Conservation (phyloP, 2,329 filamentous ascomycete species). For the Aspergillus terreus region DNA sequence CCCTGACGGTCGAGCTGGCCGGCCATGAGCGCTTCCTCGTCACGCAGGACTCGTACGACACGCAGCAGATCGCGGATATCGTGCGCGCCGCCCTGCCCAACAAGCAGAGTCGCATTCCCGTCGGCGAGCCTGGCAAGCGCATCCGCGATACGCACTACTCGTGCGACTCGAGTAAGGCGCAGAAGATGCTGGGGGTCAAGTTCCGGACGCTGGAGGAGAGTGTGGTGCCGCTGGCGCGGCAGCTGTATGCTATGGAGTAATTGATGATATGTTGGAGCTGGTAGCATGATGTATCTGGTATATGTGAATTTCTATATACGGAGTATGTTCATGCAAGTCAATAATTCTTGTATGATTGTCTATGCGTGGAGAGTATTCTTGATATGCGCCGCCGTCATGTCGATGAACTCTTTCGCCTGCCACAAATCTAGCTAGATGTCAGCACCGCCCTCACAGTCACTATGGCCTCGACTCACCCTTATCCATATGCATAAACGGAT, state of each 20-base stretch:
- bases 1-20: constrained; percentile 10
- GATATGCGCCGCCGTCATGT: constrained; percentile 21
- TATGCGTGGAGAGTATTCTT: constrained; percentile 11
- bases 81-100: constrained; percentile 12
- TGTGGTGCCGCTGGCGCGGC: constrained; percentile 17
- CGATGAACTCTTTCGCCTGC: constrained; percentile 29
- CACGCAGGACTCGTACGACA: constrained; percentile 25
- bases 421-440: constrained; percentile 21
- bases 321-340: no score
- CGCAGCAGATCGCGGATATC: constrained; percentile 28
- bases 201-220: constrained; percentile 19
- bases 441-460: constrained; percentile 2
- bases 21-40: constrained; percentile 22
- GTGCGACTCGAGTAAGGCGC: constrained; percentile 48
- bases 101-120: constrained; percentile 12
- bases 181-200: constrained; percentile 44
- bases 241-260: constrained; percentile 18
- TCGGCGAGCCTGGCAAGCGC: constrained; percentile 22
- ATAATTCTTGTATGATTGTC: background rate
- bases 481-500: constrained; percentile 51
- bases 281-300: no score
- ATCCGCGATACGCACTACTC: constrained; percentile 30
- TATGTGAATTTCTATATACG: background rate
- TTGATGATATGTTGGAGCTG: no score
- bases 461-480: constrained; percentile 20